Percentiles rank a stretch among this genome's conserved stretches.
Conservation (phyloP, 352 stramenopile species). For the Globisporangium viniferum region DNA sequence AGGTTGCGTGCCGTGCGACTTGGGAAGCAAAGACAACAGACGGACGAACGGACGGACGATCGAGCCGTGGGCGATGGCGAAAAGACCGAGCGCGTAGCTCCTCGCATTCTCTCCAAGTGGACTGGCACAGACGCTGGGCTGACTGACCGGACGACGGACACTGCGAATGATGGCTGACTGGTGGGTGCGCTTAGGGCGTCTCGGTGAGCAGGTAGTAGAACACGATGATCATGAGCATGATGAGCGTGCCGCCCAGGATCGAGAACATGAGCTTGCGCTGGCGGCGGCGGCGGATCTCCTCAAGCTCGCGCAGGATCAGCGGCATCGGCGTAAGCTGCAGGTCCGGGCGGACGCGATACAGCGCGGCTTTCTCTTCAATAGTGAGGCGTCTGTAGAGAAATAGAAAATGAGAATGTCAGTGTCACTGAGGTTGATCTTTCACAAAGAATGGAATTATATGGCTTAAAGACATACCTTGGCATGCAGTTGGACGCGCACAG, state of each 20-base stretch:
- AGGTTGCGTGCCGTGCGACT: background rate
- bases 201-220: conserved; percentile 78
- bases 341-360: conserved; percentile 69
- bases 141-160: background rate
- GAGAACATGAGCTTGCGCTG: conserved; percentile 76
- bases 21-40: background rate
- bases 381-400: conserved; percentile 41
- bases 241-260: conserved; percentile 53
- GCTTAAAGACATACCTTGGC: conserved; percentile 30
- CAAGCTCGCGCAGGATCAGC: conserved; percentile 55
- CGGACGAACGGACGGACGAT: background rate
- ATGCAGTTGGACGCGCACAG: conserved; percentile 49
- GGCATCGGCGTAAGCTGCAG: conserved; percentile 63
- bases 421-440: background rate
- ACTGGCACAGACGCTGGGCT: background rate
- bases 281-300: conserved; percentile 52
- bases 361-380: conserved; percentile 69
- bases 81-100: background rate
- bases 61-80: background rate
- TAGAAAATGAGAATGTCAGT: background rate
- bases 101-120: background rate
- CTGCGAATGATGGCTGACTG: background rate
- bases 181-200: conserved; percentile 23
- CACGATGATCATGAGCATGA: conserved; percentile 72
- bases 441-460: background rate